Conservation (phyloP, 2,329 filamentous ascomycete species). For the Byssoonygena ceratinophila region DNA sequence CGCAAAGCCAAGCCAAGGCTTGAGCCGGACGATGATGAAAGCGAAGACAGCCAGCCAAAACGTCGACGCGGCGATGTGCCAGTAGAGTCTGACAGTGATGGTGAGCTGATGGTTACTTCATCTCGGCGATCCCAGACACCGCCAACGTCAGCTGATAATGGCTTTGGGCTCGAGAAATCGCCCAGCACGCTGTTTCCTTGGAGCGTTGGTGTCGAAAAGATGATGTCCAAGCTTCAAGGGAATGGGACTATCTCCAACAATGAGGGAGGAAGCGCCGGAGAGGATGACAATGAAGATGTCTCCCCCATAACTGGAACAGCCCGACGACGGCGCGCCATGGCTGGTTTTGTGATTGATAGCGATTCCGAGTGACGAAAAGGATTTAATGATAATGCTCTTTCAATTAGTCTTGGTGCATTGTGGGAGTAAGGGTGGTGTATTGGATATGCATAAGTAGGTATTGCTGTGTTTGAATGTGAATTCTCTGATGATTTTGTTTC, state of each 20-base stretch:
- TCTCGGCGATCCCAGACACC: slow-evolving; percentile 16
- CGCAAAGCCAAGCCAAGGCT: slow-evolving; percentile 13
- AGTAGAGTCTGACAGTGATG: slow-evolving; percentile 10
- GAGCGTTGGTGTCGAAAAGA: slow-evolving; percentile 4
- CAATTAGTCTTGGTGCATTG: slow-evolving; percentile 1
- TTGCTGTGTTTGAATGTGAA: not conserved
- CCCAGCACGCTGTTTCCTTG: slow-evolving; percentile 5
- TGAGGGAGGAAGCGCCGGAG: not conserved
- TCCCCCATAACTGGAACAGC: slow-evolving; percentile 21
- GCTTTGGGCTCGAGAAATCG: slow-evolving; percentile 22
- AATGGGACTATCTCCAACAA: not conserved
- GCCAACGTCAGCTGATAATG: slow-evolving; percentile 25
- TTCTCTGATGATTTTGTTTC: no score
- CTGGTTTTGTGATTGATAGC: slow-evolving; percentile 36
- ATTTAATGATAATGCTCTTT: not conserved
- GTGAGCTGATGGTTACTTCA: slow-evolving; percentile 6
- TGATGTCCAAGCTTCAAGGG: slow-evolving; percentile 6
- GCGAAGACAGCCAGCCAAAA: slow-evolving; percentile 8
- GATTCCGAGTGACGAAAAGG: slow-evolving; percentile 31
- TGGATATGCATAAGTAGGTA: not conserved
- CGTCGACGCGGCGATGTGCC: slow-evolving; percentile 8
- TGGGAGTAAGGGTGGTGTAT: slow-evolving; percentile 9
- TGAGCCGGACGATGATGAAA: slow-evolving; percentile 16
- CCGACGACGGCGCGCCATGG: slow-evolving; percentile 28
- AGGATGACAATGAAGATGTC: slow-evolving; percentile 26